Base-by-base conservation (phyloP, 441 rosid genomes). In the Gossypium lobatum region DNA sequence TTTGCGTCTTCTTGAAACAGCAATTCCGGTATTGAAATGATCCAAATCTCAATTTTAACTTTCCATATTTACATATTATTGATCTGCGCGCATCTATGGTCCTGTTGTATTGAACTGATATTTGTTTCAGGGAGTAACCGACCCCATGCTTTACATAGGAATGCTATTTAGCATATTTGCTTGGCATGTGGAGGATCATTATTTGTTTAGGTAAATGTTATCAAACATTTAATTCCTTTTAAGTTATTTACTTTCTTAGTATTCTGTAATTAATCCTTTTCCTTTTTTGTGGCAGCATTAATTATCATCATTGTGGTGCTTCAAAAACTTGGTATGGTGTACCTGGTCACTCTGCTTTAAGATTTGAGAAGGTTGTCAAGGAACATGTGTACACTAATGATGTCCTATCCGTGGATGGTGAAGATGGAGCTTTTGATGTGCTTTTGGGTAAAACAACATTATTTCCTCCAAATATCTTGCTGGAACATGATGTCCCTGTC, bases 121-220 rank as follows among this genome's bases (percentile, higher is more conserved):
- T n/a, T 77, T 82, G 64, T 83, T 88, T 76, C 92, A 96, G 99
- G 99, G 99, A 73, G 93, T 96, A 76, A 92, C 99, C 50, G 99
- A 96, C 50, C 99, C 99, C 7, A 96, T 96, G 99, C 98, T 96
- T 81, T 96, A 96, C 87, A 91, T 96, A 18, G 99, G 99, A 80
- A 96, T 96, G 99, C 86, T 96, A 53, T 96, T 96, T 85, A 96
- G 99, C 67, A 83, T 93, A 87, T 96, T 96, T 88, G 99, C 99
- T 58, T 96, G 99, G 99, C 98, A 96, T 66, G 99, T 96, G 78
- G 99, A 96, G 81, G 99, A 93, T 80, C 98, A 96, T 83, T 96
- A 89, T 79, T 80, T 96, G 84, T 96, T 92, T 78, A 96, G 98
- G 99, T 96, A 89, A 61, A 66, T 26, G 5, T 31, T 31, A 31